Conservation (phyloP, 2,329 filamentous ascomycete species). For the Neopestalotiopsis clavispora region DNA sequence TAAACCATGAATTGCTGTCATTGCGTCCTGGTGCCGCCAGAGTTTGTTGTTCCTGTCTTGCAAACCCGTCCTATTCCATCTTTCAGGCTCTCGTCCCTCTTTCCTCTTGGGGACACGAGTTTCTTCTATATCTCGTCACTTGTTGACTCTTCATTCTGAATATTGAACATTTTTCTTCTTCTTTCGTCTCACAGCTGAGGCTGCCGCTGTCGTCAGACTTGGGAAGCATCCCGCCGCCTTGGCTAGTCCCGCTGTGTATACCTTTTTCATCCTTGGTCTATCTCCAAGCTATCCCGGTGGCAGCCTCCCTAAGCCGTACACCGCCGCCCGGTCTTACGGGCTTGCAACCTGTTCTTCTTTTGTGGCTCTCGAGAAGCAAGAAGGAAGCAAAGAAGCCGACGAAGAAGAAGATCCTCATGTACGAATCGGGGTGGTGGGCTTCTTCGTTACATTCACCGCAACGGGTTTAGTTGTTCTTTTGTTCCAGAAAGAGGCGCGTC, state of each 20-base stretch:
- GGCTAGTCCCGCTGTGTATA: background rate
- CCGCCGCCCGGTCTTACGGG: background rate
- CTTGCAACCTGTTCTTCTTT: background rate
- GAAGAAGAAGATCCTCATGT: background rate
- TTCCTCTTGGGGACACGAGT: background rate
- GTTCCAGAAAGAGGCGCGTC: constrained; percentile 3
- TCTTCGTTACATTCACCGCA: constrained; percentile 10
- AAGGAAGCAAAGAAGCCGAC: background rate
- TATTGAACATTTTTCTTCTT: background rate
- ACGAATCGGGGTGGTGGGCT: background rate
- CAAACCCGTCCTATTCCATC: background rate
- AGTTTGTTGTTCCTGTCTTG: background rate
- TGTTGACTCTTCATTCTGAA: background rate
- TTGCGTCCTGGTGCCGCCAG: background rate
- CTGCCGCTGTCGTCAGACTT: background rate
- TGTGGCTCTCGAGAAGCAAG: background rate
- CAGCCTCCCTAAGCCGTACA: background rate
- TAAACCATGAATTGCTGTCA: background rate
- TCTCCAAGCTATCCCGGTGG: background rate
- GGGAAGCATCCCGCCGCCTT: background rate
- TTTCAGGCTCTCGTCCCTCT: background rate
- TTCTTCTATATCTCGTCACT: background rate
- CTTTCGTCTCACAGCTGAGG: background rate
- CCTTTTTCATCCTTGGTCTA: background rate
- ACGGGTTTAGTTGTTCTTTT: constrained; percentile 7